Conservation (phyloP, 768 basidiomycete genomes). For the Asterophora lycoperdoides region DNA sequence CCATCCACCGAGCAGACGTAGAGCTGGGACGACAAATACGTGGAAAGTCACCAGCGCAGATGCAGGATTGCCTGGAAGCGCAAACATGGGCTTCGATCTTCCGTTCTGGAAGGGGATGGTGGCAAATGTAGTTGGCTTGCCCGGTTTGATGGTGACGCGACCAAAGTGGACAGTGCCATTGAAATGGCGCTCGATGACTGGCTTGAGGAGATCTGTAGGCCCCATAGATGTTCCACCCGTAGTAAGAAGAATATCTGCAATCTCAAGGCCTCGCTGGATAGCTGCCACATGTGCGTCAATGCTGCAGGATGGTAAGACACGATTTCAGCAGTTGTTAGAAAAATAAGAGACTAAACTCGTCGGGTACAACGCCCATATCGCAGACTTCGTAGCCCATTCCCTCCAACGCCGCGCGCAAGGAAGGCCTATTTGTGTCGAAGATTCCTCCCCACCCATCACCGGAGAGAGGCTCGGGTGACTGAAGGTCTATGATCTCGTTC, state of each 20-base stretch:
- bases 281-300: slow-evolving; percentile 53
- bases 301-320: slow-evolving; percentile 27
- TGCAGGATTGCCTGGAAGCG: slow-evolving; percentile 87
- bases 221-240: slow-evolving; percentile 95
- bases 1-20: slow-evolving; percentile 72
- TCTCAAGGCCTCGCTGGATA: slow-evolving; percentile 51
- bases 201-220: slow-evolving; percentile 80
- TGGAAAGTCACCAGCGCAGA: slow-evolving; percentile 84
- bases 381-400: slow-evolving; percentile 72
- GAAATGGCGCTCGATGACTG: slow-evolving; percentile 78
- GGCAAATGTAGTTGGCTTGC: slow-evolving; percentile 90
- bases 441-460: slow-evolving; percentile 60
- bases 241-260: slow-evolving; percentile 73
- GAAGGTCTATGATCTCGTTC: slow-evolving; percentile 71
- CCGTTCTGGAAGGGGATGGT: slow-evolving; percentile 50
- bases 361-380: slow-evolving; percentile 77
- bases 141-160: slow-evolving; percentile 76
- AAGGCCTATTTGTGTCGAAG: slow-evolving; percentile 85
- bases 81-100: slow-evolving; percentile 63
- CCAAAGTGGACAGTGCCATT: slow-evolving; percentile 81
- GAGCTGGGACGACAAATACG: slow-evolving; percentile 78
- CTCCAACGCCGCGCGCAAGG: slow-evolving; percentile 63
- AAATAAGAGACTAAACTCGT: slow-evolving; percentile 46
- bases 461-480: slow-evolving; percentile 32
- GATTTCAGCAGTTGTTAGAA: neutral